Base-by-base conservation (phyloP, 176 grass and related monocot genomes). In the Tillandsia leiboldiana region DNA sequence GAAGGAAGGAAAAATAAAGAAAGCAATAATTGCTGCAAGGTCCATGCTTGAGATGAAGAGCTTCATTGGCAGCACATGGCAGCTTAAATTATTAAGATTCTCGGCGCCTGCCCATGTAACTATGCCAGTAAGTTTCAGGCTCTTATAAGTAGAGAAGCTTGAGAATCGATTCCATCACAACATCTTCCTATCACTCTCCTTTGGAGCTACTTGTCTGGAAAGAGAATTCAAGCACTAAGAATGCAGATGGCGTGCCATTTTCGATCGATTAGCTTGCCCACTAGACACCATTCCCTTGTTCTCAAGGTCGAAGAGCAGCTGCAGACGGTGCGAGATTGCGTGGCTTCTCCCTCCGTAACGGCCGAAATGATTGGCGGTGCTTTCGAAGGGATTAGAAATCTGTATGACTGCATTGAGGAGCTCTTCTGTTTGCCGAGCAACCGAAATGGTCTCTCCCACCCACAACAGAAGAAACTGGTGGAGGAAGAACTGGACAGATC, bases 401-500 rank as follows among this genome's bases (percentile, higher is more conserved):
- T 73, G 14, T 71, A 79, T 69, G 64, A 13, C 9, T 53, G 24
- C 52, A 75, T 72, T 24, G 42, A 71, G 51, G 61, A 78, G 66
- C 20, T 71, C 20, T 18, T 66, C 8, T 47, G 61, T 51, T 26
- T 75, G 3, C 61, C 72, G 0, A 71, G 82, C 52, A 79, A 42
- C 66, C 72, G 63, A 18, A 24, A 26, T 11, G 29, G 50, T 48
- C 68, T 72, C n/a, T 66, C 24, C 11, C 12, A 70, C 0, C 11
- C 12, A 49, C 49, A 49, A 12, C 68, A 80, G 1, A 80, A 56
- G 62, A 80, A 72, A 9, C 24, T 10, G 72, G 26, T 72, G 62
- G 77, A 83, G 48, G 70, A 69, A 27, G 81, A 74, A 59, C 28
- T 78, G 2, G 70, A 64, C 11, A 10, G 17, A 3, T 84, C 77